Conservation (phyloP, 108 stramenopile species). For the Stephanodiscus minutulus region DNA sequence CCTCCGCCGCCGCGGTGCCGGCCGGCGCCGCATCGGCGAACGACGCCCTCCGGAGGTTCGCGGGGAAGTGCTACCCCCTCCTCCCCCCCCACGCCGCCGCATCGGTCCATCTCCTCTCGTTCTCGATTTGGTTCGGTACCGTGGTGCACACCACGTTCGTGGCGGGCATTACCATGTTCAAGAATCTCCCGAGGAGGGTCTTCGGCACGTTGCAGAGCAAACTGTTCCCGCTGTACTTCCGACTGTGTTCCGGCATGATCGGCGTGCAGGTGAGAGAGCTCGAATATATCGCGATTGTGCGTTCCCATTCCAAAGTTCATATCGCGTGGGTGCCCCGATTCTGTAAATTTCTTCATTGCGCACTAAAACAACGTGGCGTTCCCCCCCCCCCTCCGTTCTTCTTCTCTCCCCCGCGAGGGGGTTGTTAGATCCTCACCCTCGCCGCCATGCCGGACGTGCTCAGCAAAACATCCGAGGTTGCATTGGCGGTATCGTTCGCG, state of each 20-base stretch:
- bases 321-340: too few relatives aligned
- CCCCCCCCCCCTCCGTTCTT: too few relatives aligned
- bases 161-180: slow-evolving; percentile 83
- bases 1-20: slow-evolving; percentile 12
- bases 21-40: too few relatives aligned
- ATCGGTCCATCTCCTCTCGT: slow-evolving; percentile 63
- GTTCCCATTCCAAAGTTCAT: too few relatives aligned
- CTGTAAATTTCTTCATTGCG: background rate
- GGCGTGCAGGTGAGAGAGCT: slow-evolving; percentile 53
- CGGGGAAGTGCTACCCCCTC: slow-evolving; percentile 30
- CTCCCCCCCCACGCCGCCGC: slow-evolving; percentile 50
- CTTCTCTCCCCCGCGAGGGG: too few relatives aligned
- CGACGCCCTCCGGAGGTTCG: slow-evolving; percentile 18
- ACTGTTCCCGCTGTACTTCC: slow-evolving; percentile 81
- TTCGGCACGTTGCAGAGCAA: slow-evolving; percentile 84
- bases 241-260: slow-evolving; percentile 53
- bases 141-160: slow-evolving; percentile 78
- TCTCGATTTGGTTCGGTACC: slow-evolving; percentile 77
- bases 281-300: background rate
- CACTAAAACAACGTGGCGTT: too few relatives aligned
- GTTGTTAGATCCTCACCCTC: slow-evolving; percentile 53
- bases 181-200: slow-evolving; percentile 79
- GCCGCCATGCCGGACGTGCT: slow-evolving; percentile 43
- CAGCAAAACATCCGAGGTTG: slow-evolving; percentile 47
- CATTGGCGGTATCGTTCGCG: slow-evolving; percentile 58